These are phyloP conservation scores for Ophiostoma angusticollis DNA, from an alignment of 2,329 filamentous ascomycete genomes.

Conservation along the genomic window DNA sequence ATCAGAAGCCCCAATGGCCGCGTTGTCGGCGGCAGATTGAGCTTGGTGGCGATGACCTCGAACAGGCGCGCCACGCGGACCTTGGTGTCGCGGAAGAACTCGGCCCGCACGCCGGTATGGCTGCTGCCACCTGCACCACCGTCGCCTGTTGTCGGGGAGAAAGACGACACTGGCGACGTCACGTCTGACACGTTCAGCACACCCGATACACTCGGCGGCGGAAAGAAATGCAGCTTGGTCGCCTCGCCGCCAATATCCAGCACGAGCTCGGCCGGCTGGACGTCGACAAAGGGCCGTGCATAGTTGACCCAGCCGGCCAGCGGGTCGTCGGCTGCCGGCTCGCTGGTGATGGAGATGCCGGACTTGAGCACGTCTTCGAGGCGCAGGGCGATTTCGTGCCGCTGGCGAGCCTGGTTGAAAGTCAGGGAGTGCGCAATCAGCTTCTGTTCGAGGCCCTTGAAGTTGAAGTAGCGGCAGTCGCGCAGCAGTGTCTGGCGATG, in stretches of 20 bases:
- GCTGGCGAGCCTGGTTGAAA: slow-evolving; percentile 57
- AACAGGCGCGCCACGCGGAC: slow-evolving; percentile 60
- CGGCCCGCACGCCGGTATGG: slow-evolving; percentile 38
- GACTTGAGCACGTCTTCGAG: slow-evolving; percentile 83
- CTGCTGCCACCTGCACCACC: neutral
- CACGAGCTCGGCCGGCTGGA: slow-evolving; percentile 58
- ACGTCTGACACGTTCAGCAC: neutral
- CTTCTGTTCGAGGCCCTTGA: slow-evolving; percentile 81
- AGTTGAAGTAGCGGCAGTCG: slow-evolving; percentile 86
- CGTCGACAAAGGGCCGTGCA: slow-evolving; percentile 74
- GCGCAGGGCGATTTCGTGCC: slow-evolving; percentile 64
- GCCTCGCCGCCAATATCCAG: slow-evolving; percentile 64
- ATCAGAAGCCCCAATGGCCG: slow-evolving; percentile 54
- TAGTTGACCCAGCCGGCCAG: slow-evolving; percentile 55
- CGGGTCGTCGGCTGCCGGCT: slow-evolving; percentile 23
- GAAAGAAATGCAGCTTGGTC: slow-evolving; percentile 40
- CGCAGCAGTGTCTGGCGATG: slow-evolving; percentile 68
- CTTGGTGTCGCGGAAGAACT: slow-evolving; percentile 62
- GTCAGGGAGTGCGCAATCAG: slow-evolving; percentile 65
- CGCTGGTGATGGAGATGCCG: slow-evolving; percentile 54
- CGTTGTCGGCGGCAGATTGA: slow-evolving; percentile 50
- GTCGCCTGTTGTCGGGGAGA: too few relatives aligned
- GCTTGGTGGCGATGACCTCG: slow-evolving; percentile 69
- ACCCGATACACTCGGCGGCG: slow-evolving; percentile 14
- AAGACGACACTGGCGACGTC: neutral